Base-by-base conservation (phyloP, 2,329 filamentous ascomycete species). In the Trichoderma polysporum region DNA sequence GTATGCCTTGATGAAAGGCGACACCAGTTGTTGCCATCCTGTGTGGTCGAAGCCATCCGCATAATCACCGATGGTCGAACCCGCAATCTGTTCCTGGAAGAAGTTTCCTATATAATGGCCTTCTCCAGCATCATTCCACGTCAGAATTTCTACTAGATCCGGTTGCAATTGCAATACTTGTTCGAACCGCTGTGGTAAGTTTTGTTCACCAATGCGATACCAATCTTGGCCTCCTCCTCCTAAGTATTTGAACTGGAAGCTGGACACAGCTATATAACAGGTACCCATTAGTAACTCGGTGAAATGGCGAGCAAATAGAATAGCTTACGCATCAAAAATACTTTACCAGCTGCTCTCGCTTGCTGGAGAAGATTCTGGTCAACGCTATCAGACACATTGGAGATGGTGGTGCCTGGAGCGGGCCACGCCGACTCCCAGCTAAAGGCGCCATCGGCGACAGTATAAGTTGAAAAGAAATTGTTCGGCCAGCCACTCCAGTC, bases 351-450 rank as follows among this genome's bases (percentile, higher is more conserved):
- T 7, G 60, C 60, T 13, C 37, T 25, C 13, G 60, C 60, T 27
- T 63, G 60, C 22, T 63, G 60, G 6, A 53, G 35, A 25, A 63
- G 60, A 9, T 25, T 45, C n/a, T 63, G 60, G 13, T 63, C 60
- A 45, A 54, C 60, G 25, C 27, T 53, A 27, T 53, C 50, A 5
- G 49, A 53, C 4, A 63, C 60, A 8, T 63, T 63, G 4, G 60
- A 63, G 9, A 54, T 54, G 8, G 35, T 33, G 3, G 60, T 63
- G 19, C 37, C 37, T 35, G 60, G 49, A 25, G 49, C 47, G 29
- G 60, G 60, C 60, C 60, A 63, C 22, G 60, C 60, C 27, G 60
- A 63, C 27, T 63, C 60, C 60, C 60, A 63, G 19, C 60, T 54
- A 13, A 63, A 63, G 15, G 29, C 49, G 3, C 60, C 60, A 19